These are phyloP conservation scores for Trichoderma virens DNA, from an alignment of 495 filamentous ascomycete genomes.

Conservation along the genomic window DNA sequence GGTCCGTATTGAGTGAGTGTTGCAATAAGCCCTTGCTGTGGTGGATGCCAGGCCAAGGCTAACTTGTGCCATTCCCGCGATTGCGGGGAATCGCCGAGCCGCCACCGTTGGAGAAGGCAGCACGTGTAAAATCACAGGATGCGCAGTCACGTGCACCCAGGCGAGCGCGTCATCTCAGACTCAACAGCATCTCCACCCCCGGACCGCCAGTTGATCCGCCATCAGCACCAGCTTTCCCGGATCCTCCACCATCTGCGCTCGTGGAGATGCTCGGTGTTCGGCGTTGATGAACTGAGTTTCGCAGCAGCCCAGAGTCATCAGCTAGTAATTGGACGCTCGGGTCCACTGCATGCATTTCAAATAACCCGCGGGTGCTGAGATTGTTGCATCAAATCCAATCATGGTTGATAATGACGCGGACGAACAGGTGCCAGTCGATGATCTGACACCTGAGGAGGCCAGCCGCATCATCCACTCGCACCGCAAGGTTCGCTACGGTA, in stretches of 20 bases:
- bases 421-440: slow-evolving; percentile 33
- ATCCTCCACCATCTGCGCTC: not conserved
- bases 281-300: not conserved
- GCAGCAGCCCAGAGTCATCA: not conserved
- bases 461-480: slow-evolving; percentile 53
- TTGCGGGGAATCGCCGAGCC: not conserved
- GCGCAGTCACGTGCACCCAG: not conserved
- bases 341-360: not conserved
- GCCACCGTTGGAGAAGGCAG: not conserved
- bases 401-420: slow-evolving; percentile 25
- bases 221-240: not conserved
- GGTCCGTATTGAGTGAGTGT: too few relatives aligned
- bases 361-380: not conserved
- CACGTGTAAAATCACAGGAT: not conserved
- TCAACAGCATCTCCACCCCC: not conserved
- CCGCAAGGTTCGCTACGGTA: slow-evolving; percentile 53
- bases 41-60: too few relatives aligned
- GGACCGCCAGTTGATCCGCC: slow-evolving; percentile 9
- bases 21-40: too few relatives aligned
- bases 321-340: slow-evolving; percentile 1
- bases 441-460: slow-evolving; percentile 48
- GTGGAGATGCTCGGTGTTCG: slow-evolving; percentile 10
- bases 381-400: slow-evolving; percentile 1
- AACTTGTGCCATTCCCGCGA: not conserved
- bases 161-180: not conserved